Conservation (phyloP, 116 monocot genomes). For the Cymodocea nodosa region DNA sequence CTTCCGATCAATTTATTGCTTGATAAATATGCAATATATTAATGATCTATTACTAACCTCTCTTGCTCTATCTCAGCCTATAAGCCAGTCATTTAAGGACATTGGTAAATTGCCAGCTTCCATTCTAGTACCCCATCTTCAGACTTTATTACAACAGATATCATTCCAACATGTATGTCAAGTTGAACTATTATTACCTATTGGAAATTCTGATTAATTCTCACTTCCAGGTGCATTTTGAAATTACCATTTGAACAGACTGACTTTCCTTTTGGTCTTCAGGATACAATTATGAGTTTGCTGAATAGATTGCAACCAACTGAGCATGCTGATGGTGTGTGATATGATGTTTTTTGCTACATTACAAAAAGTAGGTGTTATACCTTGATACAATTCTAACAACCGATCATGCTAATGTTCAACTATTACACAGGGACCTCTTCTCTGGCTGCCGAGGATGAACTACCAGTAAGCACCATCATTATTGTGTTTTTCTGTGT, state of each 20-base stretch:
- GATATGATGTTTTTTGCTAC: neutral
- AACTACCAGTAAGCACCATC: constrained; percentile 22
- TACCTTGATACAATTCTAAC: neutral
- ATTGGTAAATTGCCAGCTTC: constrained; percentile 51
- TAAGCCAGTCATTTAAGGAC: constrained; percentile 37
- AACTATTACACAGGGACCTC: constrained; percentile 17
- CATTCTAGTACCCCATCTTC: constrained; percentile 80
- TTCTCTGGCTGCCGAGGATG: constrained; percentile 34
- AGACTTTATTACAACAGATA: constrained; percentile 77
- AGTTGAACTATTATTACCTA: neutral
- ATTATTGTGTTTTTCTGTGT: neutral
- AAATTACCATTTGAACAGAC: neutral
- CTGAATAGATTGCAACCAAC: constrained; percentile 66
- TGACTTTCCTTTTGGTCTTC: constrained; percentile 10
- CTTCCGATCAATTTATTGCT: neutral
- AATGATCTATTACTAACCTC: neutral
- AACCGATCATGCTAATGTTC: neutral
- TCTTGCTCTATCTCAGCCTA: constrained; percentile 18
- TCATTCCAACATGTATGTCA: constrained; percentile 74
- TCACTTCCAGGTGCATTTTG: neutral
- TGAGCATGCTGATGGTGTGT: constrained; percentile 54
- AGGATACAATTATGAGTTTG: constrained; percentile 74
- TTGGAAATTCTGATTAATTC: neutral
- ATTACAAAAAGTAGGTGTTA: too few species aligned
- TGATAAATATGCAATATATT: neutral